These are phyloP conservation scores for Cenococcum geophilum DNA, from an alignment of 495 filamentous ascomycete species.

Conservation along the genomic window DNA sequence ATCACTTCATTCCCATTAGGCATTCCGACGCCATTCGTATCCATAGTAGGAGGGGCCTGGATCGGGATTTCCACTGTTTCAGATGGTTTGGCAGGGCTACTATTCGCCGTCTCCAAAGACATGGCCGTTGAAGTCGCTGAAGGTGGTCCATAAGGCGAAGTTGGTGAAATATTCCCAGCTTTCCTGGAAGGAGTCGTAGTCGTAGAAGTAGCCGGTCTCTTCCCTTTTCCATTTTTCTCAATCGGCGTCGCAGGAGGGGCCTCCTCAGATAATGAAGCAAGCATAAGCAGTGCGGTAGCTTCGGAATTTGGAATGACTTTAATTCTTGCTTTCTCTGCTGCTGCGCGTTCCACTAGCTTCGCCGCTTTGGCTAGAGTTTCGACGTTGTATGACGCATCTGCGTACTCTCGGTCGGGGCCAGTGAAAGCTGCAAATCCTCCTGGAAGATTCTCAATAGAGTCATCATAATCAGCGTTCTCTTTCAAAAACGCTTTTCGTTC, in stretches of 20 bases:
- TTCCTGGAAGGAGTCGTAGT: constrained; percentile 7
- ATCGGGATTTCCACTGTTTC: neutral
- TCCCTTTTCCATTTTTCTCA: neutral
- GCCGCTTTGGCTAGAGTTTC: constrained; percentile 19
- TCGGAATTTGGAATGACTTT: constrained; percentile 12
- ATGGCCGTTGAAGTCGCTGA: constrained; percentile 15
- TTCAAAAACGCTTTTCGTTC: constrained; percentile 9
- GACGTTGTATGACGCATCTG: constrained; percentile 14
- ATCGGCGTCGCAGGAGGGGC: constrained; percentile 7
- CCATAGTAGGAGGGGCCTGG: neutral
- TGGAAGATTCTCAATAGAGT: constrained; percentile 14
- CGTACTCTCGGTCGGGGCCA: constrained; percentile 22
- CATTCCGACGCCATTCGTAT: neutral
- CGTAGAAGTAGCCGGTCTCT: neutral
- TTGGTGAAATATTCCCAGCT: neutral
- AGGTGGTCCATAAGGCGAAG: constrained; percentile 10
- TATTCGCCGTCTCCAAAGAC: constrained; percentile 18
- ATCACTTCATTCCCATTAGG: neutral
- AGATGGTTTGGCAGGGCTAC: constrained; percentile 6
- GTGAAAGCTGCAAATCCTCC: constrained; percentile 21
- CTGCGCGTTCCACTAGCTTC: constrained; percentile 9
- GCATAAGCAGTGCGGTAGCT: constrained; percentile 20
- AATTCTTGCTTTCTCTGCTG: constrained; percentile 3
- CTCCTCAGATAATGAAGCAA: constrained; percentile 21
- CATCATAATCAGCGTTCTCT: constrained; percentile 17